A percentile compares a stretch with the other conserved stretches of the same genome.
phyloP scores from a whole-genome alignment of 2,329 filamentous ascomycete species.

The Sordariomycetes sp. region DNA sequence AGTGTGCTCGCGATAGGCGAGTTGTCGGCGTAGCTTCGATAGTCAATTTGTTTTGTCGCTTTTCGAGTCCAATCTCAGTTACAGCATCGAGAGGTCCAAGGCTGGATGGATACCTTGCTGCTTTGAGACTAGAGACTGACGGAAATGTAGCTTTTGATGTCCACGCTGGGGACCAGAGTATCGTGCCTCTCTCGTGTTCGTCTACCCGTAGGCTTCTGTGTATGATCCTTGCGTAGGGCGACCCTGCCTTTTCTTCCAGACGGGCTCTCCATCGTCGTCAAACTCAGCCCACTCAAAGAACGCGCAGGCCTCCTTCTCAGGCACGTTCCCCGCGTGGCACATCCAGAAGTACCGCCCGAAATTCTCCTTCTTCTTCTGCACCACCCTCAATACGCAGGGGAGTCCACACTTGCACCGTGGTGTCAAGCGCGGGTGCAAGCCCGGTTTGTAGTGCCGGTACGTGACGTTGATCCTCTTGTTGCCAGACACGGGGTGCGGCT shows the following conservation, averaged over 20 bases:
- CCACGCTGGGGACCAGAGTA: no score
- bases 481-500: constrained; percentile 73
- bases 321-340: constrained; percentile 69
- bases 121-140: no score
- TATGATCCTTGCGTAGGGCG: background rate
- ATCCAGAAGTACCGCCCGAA: constrained; percentile 85
- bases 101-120: no score
- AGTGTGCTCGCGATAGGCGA: no score
- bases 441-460: constrained; percentile 74
- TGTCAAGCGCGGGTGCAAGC: constrained; percentile 66
- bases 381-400: constrained; percentile 60
- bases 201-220: background rate
- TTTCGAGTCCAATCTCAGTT: background rate
- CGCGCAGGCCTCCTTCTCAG: constrained; percentile 57
- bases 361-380: constrained; percentile 67
- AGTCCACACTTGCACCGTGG: constrained; percentile 69
- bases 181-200: no score
- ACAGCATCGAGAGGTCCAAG: background rate
- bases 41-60: background rate
- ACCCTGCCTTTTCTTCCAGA: constrained; percentile 12
- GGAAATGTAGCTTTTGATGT: no score
- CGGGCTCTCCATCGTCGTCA: constrained; percentile 73
- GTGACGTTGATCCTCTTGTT: constrained; percentile 86
- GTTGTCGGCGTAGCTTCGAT: background rate
- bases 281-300: constrained; percentile 85